Evolutionary conservation across 805 yeast genomes (phyloP), one percentile per base, ranked within the genome.

Genomic region (Teunomyces aglyptinius): DNA sequence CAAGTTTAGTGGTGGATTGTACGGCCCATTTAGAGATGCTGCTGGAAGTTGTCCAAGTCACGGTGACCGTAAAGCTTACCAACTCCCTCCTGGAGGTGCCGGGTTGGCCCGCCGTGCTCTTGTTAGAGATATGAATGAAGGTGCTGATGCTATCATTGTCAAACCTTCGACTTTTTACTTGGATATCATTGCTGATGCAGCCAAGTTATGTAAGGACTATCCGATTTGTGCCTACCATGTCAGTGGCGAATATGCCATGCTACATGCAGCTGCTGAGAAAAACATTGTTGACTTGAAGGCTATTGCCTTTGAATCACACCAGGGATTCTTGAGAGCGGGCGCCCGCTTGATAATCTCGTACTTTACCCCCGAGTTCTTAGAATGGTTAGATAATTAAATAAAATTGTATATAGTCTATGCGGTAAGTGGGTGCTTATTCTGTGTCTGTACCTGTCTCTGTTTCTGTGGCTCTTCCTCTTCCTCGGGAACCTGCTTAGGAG

Each of bases 1-100:
- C 48, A 94, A 94, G 64, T 94, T 94, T 63, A 76, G 88, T 49
- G 97, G 98, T 29, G 81, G 82, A 52, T 73, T 94, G 41, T 94
- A 94, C 64, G 99, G 99, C 1, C 99, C 99, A 4, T 94, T 94
- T 76, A 79, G 99, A 65, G 99, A 94, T 58, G 97, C 97, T 38
- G 99, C 98, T 3, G 94, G 95, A 31, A 86, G 96, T 44, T 76
- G 84, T 3, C 98, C 99, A 7, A 78, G 88, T 16, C 76, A 80
- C 49, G 99, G 99, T 45, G 97, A 94, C 67, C 81, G 99, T 64
- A 87, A 84, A 64, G 81, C 89, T 53, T 94, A 94, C 67, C 99
- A 94, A 71, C 76, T 94, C 49, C 99, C 99, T 7, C 78, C 91
- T 3, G 95, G 90, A 15, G 97, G 96, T 20, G 80, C 87, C 41